These are phyloP conservation scores for Nyssa sinensis DNA, from an alignment of 148 eudicot genomes.

Conservation along the genomic window DNA sequence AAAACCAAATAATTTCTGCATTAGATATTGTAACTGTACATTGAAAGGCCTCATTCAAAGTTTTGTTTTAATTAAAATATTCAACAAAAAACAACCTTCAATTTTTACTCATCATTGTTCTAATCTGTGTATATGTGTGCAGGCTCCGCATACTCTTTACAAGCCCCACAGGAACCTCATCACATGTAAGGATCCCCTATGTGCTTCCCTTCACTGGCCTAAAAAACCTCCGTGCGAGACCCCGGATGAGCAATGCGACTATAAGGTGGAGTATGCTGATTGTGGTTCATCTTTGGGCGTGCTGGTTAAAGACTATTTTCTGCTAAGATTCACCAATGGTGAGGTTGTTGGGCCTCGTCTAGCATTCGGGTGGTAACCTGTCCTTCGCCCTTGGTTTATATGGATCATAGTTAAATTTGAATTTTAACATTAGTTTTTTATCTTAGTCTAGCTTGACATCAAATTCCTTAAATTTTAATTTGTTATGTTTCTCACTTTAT, in stretches of 20 bases:
- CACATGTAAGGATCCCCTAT: conserved; percentile 60
- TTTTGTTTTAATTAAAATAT: too few species aligned
- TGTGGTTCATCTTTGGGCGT: conserved; percentile 82
- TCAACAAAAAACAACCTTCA: too few species aligned
- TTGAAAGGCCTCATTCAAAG: too few species aligned
- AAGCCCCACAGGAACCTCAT: conserved; percentile 66
- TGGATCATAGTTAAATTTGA: background rate
- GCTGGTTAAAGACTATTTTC: conserved; percentile 57
- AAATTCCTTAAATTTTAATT: background rate
- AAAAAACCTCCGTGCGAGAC: conserved; percentile 37
- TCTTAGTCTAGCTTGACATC: conserved; percentile 4
- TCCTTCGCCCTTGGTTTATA: background rate
- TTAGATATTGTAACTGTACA: too few species aligned
- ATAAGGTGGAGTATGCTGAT: conserved; percentile 82
- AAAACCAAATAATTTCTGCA: too few species aligned
- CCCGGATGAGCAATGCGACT: conserved; percentile 82
- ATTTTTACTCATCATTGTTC: background rate
- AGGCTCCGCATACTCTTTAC: conserved; percentile 86
- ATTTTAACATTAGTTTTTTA: background rate
- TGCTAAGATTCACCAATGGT: conserved; percentile 56
- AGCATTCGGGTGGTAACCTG: conserved; percentile 65
- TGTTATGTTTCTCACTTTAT: too few species aligned
- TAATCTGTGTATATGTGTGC: conserved; percentile 10
- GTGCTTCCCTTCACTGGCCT: conserved; percentile 54
- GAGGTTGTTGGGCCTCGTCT: conserved; percentile 39